Base-by-base conservation (phyloP, 352 stramenopile genomes). In the Heterotrichella gracilis region DNA sequence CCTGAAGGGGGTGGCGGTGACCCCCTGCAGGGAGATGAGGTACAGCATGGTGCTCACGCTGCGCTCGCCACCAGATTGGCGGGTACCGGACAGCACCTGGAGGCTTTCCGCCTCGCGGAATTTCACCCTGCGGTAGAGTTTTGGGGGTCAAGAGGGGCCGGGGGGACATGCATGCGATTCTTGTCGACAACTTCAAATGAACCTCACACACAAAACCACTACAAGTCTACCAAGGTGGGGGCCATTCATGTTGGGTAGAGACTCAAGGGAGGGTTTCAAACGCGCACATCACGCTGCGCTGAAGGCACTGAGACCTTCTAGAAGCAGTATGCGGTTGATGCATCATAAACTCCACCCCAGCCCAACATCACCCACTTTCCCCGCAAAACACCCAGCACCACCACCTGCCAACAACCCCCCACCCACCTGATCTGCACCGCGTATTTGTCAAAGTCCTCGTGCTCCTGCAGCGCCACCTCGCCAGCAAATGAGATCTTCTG, bases 11-110 rank as follows among this genome's bases (percentile, higher is more conserved):
- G 79, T 78, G 3, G 75, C 67, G 73, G 85, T 82, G 64, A 82
- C 76, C 24, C 84, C 78, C 75, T 92, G 83, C 14, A 93, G 75
- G 4, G 83, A 81, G 79, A 93, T 88, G 1, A 93, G 74, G 72
- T 84, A 93, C 77, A 91, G 81, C 64, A 93, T 88, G 13, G 84
- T 93, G 21, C 77, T 84, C 0, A 92, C 79, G 20, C 78, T 85
- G 19, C 83, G 77, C 73, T 91, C 83, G 69, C 84, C 85, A 25
- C 85, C 85, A 20, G 81, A 85, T 70, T 93, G 83, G 24, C 84
- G 77, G 9, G 82, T 75, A 2, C 77, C 77, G 22, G 81, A 81
- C 1, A 92, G 75, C 22, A 79, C 74, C 71, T 82, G 75, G 4
- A 85, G 72, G 39, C 78, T 75, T 22, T 74, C 74, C 3, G 74